Evolutionary conservation across 2,329 filamentous ascomycete species (phyloP).

Genomic region (Exophiala spinifera): DNA sequence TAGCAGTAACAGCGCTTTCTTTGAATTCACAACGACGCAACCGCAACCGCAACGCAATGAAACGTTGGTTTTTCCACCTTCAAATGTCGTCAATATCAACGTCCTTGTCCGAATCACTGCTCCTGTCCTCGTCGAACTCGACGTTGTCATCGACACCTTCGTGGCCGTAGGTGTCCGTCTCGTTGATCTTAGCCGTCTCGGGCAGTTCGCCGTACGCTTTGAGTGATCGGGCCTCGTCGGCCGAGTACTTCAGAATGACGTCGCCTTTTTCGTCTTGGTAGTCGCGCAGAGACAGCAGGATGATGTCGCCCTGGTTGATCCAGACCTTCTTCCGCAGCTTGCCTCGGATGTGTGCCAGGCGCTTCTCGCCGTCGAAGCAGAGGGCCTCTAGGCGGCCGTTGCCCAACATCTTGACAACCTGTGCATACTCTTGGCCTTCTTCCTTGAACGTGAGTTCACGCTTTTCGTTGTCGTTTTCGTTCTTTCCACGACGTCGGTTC

Average conservation of each 20-base stretch:
- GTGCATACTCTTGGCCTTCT: conserved; percentile 88
- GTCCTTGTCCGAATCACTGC: conserved; percentile 57
- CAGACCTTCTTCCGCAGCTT: conserved; percentile 99
- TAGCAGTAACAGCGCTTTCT: neutral
- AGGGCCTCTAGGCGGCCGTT: conserved; percentile 90
- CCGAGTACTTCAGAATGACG: conserved; percentile 90
- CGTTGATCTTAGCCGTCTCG: conserved; percentile 99
- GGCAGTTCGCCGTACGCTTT: conserved; percentile 98
- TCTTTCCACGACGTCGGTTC: conserved; percentile 97
- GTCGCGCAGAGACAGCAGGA: conserved; percentile 80
- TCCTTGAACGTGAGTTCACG: conserved; percentile 98
- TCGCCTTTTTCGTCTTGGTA: conserved; percentile 94
- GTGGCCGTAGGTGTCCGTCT: conserved; percentile 91
- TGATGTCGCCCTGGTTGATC: conserved; percentile 98
- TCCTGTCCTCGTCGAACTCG: conserved; percentile 94
- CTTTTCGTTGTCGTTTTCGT: conserved; percentile 99
- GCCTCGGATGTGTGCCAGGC: conserved; percentile 81
- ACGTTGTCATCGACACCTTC: conserved; percentile 96
- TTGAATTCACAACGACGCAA: no score
- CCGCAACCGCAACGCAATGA: no score
- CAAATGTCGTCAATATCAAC: conserved; percentile 96
- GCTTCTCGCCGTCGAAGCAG: conserved; percentile 92
- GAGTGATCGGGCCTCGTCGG: conserved; percentile 90
- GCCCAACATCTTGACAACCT: conserved; percentile 92
- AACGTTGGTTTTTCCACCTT: conserved; percentile 26